Base-by-base conservation (phyloP, 1,284 basidiomycete species). In the Exobasidium rhododendri region DNA sequence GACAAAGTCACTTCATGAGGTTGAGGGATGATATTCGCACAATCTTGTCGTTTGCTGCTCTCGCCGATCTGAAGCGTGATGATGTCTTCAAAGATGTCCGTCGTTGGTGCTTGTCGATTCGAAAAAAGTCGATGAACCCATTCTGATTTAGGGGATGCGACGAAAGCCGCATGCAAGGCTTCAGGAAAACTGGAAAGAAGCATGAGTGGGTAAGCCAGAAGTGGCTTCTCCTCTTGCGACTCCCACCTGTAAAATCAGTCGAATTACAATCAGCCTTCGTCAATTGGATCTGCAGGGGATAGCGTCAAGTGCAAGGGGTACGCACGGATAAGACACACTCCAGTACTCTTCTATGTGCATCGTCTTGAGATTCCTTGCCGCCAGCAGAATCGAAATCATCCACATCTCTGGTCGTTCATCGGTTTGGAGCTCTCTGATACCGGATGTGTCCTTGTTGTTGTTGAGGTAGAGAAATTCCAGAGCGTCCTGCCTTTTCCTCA, bases 281-380 rank as follows among this genome's bases (percentile, higher is more conserved):
- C 7, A 17, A 40, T 10, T 40, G 35, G 35, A 40, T 40, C 35
- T 10, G 35, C 35, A n/a, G n/a, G n/a, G n/a, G n/a, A n/a, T n/a
- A n/a, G n/a, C n/a, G n/a, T n/a, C n/a, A n/a, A n/a, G n/a, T n/a
- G n/a, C 22, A 50, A 50, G 24, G 14, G 24, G 7, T 14, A 50
- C 47, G 7, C 20, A 50, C 47, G 47, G 47, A 20, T 50, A 50
- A 2, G 31, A 40, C 14, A 55, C 28, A 26, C 32, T 40, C 52
- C 52, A 55, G 28, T 40, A 55, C 28, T 55, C 52, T 44, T 55
- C 52, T 3, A 55, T 29, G 52, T 55, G 52, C 26, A 50, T 24
- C 5, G 28, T 26, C 13, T 26, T 17, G 2, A 55, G 52, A 35
- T 40, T 44, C 30, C 28, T 55, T 4, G 52, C 52, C 4, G 32